Conservation (phyloP, 176 grass and related monocot species). For the Saccharum officinarum region DNA sequence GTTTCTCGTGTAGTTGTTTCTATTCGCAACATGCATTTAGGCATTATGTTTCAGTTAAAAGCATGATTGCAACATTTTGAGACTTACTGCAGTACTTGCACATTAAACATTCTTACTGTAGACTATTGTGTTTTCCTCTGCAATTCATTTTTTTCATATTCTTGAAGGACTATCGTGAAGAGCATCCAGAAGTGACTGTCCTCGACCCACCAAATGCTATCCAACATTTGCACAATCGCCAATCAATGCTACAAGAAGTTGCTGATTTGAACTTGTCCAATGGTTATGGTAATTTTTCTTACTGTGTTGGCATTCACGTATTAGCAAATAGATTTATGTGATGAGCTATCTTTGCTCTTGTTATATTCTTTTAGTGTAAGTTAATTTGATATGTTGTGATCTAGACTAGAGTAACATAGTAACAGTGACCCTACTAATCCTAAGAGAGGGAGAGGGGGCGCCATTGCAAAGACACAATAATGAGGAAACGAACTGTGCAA, state of each 20-base stretch:
- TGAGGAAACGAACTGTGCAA: not conserved
- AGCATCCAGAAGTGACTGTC: conserved; percentile 82
- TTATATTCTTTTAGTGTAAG: not conserved
- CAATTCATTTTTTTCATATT: conserved; percentile 3
- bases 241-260: conserved; percentile 90
- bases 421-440: not conserved
- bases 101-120: not conserved
- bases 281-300: conserved; percentile 54
- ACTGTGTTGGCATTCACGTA: not conserved
- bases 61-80: not conserved
- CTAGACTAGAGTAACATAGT: not conserved
- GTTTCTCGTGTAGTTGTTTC: not conserved
- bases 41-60: not conserved
- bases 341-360: not conserved
- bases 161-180: conserved; percentile 66
- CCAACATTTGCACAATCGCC: conserved; percentile 67
- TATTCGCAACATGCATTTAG: not conserved
- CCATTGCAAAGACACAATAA: not conserved
- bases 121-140: not conserved
- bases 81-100: not conserved
- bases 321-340: not conserved
- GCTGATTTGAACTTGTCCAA: conserved; percentile 75
- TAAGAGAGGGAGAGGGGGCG: not conserved
- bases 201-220: conserved; percentile 86
- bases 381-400: not conserved